Evolutionary conservation across 345 rosid genomes (phyloP).

Genomic region (Raphanus sativus): DNA sequence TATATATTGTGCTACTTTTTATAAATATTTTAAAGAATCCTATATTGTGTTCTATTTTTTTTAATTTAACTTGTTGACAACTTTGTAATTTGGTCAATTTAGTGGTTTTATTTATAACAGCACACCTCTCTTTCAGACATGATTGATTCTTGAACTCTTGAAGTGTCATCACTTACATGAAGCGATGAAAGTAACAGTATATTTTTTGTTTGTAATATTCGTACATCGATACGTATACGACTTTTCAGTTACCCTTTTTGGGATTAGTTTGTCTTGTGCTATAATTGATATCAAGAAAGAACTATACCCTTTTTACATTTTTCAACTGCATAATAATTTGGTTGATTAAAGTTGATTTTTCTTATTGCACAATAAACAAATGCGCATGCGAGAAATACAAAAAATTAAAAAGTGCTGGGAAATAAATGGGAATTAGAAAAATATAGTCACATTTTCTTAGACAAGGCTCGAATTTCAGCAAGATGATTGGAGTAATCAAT

Average conservation of each 20-base stretch:
- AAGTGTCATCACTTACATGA: conserved; percentile 2
- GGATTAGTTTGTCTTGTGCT: conserved; percentile 14
- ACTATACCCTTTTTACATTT: conserved; percentile 3
- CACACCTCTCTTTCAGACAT: background rate
- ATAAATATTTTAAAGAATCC: background rate
- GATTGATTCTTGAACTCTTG: background rate
- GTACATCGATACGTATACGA: background rate
- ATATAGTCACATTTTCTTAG: background rate
- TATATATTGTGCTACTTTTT: background rate
- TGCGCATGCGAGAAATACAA: conserved; percentile 19
- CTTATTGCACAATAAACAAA: background rate
- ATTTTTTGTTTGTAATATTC: background rate
- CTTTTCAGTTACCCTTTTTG: conserved; percentile 4
- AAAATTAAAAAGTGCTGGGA: too few relatives aligned
- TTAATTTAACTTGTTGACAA: background rate
- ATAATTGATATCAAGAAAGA: conserved; percentile 34
- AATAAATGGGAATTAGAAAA: background rate
- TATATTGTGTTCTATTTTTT: background rate
- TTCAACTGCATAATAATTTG: conserved; percentile 33
- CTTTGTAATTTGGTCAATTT: background rate
- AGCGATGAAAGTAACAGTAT: background rate
- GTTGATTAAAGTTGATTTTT: conserved; percentile 26
- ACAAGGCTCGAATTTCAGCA: background rate
- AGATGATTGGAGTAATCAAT: background rate
- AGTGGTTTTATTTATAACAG: background rate